Evolutionary conservation across 805 yeast species (phyloP).

Genomic region (Monosporozyma servazzii): DNA sequence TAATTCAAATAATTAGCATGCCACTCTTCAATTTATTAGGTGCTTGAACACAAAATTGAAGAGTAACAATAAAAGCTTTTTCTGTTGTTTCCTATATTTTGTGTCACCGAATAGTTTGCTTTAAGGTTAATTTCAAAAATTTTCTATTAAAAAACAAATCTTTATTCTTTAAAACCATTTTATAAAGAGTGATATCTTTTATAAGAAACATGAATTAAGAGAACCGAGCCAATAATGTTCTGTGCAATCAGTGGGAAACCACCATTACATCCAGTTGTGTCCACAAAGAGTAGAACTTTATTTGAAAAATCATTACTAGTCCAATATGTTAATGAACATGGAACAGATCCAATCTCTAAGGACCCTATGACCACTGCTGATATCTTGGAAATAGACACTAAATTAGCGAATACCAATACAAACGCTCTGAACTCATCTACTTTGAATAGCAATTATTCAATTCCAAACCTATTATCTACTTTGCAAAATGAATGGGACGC

Average conservation of each 20-base stretch:
- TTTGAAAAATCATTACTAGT: slow-evolving; percentile 58
- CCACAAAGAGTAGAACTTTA: slow-evolving; percentile 58
- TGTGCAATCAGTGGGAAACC: slow-evolving; percentile 58
- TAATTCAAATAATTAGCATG: too few relatives aligned
- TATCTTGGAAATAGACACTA: slow-evolving; percentile 31
- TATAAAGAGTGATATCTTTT: neutral
- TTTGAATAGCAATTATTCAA: slow-evolving; percentile 35
- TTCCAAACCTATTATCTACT: slow-evolving; percentile 66
- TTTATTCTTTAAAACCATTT: neutral
- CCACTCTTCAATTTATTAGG: too few relatives aligned
- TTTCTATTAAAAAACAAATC: neutral
- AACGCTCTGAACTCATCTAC: slow-evolving; percentile 37
- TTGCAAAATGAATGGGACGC: slow-evolving; percentile 91
- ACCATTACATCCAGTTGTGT: slow-evolving; percentile 64
- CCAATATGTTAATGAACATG: slow-evolving; percentile 53
- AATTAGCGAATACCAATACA: neutral
- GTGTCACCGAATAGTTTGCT: neutral
- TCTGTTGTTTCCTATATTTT: neutral
- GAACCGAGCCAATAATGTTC: slow-evolving; percentile 14
- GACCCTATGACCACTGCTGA: slow-evolving; percentile 53
- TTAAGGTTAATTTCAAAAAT: neutral
- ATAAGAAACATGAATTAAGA: neutral
- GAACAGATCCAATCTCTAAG: slow-evolving; percentile 67
- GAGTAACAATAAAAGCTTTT: neutral
- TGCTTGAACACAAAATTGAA: too few relatives aligned